phyloP scores from a whole-genome alignment of 176 grass and related monocot genomes.

The Zoysia pacifica region DNA sequence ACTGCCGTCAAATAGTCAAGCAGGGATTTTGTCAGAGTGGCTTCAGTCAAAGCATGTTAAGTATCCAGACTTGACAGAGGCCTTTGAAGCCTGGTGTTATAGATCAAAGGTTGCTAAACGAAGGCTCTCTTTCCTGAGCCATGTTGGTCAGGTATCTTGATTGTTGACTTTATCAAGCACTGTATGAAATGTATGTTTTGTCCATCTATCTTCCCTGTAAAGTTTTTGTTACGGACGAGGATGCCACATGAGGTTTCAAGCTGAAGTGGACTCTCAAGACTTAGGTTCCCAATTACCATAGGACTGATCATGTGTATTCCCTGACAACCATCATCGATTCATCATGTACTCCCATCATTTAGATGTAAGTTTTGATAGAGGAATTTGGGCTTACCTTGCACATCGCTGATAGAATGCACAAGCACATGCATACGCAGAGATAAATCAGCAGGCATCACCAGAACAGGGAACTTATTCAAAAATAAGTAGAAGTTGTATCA shows the following conservation, averaged over 20 bases:
- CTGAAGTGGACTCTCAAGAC: not conserved
- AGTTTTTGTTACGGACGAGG: not conserved
- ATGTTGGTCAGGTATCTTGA: slow-evolving; percentile 15
- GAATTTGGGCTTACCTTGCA: not conserved
- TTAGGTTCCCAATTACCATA: not conserved
- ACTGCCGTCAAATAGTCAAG: slow-evolving; percentile 63
- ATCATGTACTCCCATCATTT: not conserved
- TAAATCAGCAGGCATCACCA: not conserved
- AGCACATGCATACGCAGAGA: no score
- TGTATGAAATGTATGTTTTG: slow-evolving; percentile 11
- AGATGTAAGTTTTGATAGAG: not conserved
- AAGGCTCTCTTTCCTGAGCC: slow-evolving; percentile 45
- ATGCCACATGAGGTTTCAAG: not conserved
- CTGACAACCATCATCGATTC: not conserved
- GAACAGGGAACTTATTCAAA: no score
- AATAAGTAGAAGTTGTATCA: no score
- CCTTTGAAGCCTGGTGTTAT: slow-evolving; percentile 86
- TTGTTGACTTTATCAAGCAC: not conserved
- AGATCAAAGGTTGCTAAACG: slow-evolving; percentile 72
- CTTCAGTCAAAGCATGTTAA: slow-evolving; percentile 58
- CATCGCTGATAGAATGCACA: slow-evolving; percentile 4
- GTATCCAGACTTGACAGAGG: slow-evolving; percentile 79
- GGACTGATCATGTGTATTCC: not conserved
- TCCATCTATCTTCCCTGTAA: not conserved
- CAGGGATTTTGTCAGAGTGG: slow-evolving; percentile 74